Base-by-base conservation (phyloP, 768 basidiomycete genomes). In the Suillus alpinus region DNA sequence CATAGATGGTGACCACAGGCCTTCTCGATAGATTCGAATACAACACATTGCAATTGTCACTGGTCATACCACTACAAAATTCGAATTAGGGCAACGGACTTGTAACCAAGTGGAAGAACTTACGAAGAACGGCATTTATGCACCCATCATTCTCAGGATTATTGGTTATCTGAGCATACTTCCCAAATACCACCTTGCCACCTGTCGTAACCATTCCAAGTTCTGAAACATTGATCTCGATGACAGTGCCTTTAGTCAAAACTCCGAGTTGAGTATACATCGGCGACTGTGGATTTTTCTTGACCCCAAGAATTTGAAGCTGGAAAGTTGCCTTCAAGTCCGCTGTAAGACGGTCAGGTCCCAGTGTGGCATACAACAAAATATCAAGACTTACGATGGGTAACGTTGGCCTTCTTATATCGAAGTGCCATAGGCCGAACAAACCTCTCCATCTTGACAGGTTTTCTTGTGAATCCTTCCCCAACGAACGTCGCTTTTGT, bases 401-500 rank as follows among this genome's bases (percentile, higher is more conserved):
- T 98, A 9, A 99, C 96, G 70, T 99, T 98, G 13, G 95, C 97
- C 75, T 96, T 98, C 76, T 95, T 98, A 78, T 95, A 95, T 52
- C 97, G 88, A 67, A 99, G 77, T 40, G 95, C 97, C 93, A 97
- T 97, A 4, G 97, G 97, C 63, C 97, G 83, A 61, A 99, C 88
- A 75, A 99, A 99, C 47, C 97, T 83, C 77, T 99, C 97, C 88
- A 98, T 92, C 78, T 99, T 99, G 62, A 98, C 95, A 1, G 97
- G 97, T 75, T 98, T 98, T 63, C 97, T 83, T 16, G 97, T 99
- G 74, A 98, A 99, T 18, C 93, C 90, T 73, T 98, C 95, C 5
- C 96, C 96, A 36, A 99, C 97, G 69, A 98, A 99, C 9, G 97
- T 99, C 36, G 97, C 97, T 77, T 99, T 99, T 59, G 94, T 97